phyloP scores from a whole-genome alignment of 2,329 filamentous ascomycete genomes.

The Pyrenophora tritici-repentis region DNA sequence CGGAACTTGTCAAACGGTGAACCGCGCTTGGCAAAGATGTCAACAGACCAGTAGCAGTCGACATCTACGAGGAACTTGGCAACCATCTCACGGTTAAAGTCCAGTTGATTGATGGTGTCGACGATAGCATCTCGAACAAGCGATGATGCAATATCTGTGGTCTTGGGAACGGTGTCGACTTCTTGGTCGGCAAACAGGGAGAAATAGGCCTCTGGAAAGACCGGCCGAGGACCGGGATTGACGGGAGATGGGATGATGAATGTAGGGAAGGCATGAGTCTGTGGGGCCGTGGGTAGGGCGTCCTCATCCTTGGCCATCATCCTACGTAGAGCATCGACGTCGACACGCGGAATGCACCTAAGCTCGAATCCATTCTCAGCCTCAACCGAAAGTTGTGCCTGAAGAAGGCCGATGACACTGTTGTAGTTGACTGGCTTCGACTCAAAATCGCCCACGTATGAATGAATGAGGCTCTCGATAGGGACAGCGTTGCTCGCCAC shows the following conservation, averaged over 20 bases:
- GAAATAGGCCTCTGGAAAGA: slow-evolving; percentile 93
- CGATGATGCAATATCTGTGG: slow-evolving; percentile 75
- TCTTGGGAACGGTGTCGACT: slow-evolving; percentile 82
- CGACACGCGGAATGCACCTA: slow-evolving; percentile 64
- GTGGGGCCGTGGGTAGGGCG: slow-evolving; percentile 53
- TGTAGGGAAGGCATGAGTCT: slow-evolving; percentile 77
- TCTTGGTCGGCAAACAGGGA: slow-evolving; percentile 91
- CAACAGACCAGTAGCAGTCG: slow-evolving; percentile 89
- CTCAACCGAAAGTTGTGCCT: slow-evolving; percentile 83
- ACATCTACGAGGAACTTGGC: slow-evolving; percentile 91
- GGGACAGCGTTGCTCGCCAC: slow-evolving; percentile 88
- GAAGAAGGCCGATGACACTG: slow-evolving; percentile 79
- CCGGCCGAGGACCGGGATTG: slow-evolving; percentile 70
- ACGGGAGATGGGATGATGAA: slow-evolving; percentile 78
- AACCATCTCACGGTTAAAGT: slow-evolving; percentile 87
- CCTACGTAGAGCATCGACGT: slow-evolving; percentile 52
- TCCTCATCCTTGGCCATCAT: slow-evolving; percentile 61
- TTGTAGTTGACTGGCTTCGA: slow-evolving; percentile 66
- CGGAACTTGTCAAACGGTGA: slow-evolving; percentile 89
- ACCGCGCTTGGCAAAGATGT: slow-evolving; percentile 90
- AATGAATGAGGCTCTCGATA: slow-evolving; percentile 83
- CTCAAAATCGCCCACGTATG: slow-evolving; percentile 70
- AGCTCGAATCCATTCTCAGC: slow-evolving; percentile 76
- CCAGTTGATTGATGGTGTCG: slow-evolving; percentile 91
- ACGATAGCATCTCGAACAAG: slow-evolving; percentile 83